Percentiles rank a stretch among this genome's conserved stretches.
Evolutionary conservation across 768 basidiomycete genomes (phyloP).

Genomic region (Leccinum olivaceopallidum): DNA sequence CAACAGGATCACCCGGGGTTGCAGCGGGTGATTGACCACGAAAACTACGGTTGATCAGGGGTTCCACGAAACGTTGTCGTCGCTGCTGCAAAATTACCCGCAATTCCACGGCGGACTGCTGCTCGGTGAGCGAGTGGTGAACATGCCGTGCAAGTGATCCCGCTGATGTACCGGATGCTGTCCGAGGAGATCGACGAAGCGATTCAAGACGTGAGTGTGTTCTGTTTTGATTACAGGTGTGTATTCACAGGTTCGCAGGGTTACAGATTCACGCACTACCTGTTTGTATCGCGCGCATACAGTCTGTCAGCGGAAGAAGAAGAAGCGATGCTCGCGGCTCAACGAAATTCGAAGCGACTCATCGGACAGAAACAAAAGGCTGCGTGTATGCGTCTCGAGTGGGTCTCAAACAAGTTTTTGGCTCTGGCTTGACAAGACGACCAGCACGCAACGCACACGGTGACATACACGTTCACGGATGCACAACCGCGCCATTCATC

Average conservation of each 20-base stretch:
- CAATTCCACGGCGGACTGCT: constrained; percentile 74
- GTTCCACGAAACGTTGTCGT: constrained; percentile 54
- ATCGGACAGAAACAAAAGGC: too few species aligned
- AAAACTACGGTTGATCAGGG: constrained; percentile 51
- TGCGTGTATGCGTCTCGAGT: too few species aligned
- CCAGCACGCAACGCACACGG: too few species aligned
- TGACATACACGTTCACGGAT: too few species aligned
- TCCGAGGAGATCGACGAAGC: constrained; percentile 79
- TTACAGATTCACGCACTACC: too few species aligned
- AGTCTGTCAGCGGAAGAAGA: constrained; percentile 72
- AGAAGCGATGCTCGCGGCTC: too few species aligned
- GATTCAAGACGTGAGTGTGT: constrained; percentile 54
- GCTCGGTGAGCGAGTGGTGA: constrained; percentile 85
- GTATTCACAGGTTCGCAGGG: constrained; percentile 34
- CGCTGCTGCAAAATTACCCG: constrained; percentile 31
- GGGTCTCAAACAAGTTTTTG: too few species aligned
- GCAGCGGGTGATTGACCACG: constrained; percentile 71
- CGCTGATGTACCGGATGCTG: constrained; percentile 61
- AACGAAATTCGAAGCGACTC: too few species aligned
- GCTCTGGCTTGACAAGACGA: too few species aligned
- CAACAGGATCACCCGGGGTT: constrained; percentile 68
- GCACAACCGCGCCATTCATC: too few species aligned
- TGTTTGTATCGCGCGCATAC: constrained; percentile 81
- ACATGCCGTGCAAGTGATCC: constrained; percentile 93
- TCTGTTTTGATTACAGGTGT: not conserved